phyloP scores from a whole-genome alignment of 2,329 filamentous ascomycete genomes.

The Hypoxylon sp. region DNA sequence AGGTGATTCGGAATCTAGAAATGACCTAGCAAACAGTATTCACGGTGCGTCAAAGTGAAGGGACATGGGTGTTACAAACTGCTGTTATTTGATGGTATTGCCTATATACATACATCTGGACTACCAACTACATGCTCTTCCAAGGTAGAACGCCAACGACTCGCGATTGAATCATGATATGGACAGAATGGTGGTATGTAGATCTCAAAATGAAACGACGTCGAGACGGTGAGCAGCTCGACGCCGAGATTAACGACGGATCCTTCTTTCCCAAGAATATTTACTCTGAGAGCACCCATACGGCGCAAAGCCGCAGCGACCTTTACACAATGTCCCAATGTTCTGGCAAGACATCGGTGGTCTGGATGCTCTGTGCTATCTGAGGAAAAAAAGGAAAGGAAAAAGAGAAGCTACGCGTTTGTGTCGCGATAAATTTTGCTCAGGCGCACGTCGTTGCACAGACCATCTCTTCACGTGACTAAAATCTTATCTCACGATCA shows the following conservation, averaged over 20 bases:
- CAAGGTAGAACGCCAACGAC: neutral
- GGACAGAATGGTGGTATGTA: slow-evolving; percentile 48
- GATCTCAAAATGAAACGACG: slow-evolving; percentile 58
- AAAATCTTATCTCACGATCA: neutral
- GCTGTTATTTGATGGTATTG: neutral
- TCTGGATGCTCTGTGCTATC: slow-evolving; percentile 67
- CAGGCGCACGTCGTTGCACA: slow-evolving; percentile 39
- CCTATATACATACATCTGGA: neutral
- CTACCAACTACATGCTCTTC: neutral
- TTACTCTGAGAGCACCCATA: slow-evolving; percentile 54
- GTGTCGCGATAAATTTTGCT: slow-evolving; percentile 20
- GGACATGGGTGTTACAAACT: neutral
- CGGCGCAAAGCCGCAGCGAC: slow-evolving; percentile 49
- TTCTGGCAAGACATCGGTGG: slow-evolving; percentile 43
- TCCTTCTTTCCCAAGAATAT: slow-evolving; percentile 56
- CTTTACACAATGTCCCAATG: slow-evolving; percentile 45
- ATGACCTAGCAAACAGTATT: neutral
- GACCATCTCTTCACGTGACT: slow-evolving; percentile 44
- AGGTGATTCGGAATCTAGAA: neutral
- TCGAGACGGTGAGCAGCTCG: slow-evolving; percentile 54
- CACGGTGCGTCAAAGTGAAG: neutral
- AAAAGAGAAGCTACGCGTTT: slow-evolving; percentile 25
- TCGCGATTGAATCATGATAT: neutral
- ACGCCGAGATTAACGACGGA: slow-evolving; percentile 58
- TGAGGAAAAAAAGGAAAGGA: slow-evolving; percentile 59